A percentile compares a stretch with the other conserved stretches of the same genome.
Evolutionary conservation across 805 yeast genomes (phyloP).

Genomic region (Tetrapisispora namnaoensis): DNA sequence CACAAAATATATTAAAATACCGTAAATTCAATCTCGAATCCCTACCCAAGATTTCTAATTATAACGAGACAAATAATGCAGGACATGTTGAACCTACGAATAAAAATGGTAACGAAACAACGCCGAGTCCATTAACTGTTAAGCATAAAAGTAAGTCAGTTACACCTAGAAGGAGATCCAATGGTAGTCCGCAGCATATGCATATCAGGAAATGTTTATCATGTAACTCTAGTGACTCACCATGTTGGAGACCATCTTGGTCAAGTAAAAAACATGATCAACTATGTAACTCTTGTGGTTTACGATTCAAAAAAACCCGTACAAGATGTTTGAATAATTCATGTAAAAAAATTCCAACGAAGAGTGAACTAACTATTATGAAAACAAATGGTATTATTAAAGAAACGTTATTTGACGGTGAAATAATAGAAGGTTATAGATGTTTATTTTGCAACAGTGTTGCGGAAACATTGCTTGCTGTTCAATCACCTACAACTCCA

Average conservation of each 20-base stretch:
- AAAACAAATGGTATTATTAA: slow-evolving; percentile 49
- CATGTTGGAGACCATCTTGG: slow-evolving; percentile 99
- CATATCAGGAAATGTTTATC: slow-evolving; percentile 65
- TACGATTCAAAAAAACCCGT: slow-evolving; percentile 87
- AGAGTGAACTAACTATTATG: slow-evolving; percentile 91
- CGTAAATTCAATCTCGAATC: slow-evolving; percentile 17
- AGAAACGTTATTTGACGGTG: slow-evolving; percentile 20
- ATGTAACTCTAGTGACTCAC: slow-evolving; percentile 83
- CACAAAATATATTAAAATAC: slow-evolving; percentile 8
- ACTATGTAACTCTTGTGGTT: slow-evolving; percentile 91
- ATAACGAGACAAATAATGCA: neutral
- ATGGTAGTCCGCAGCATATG: neutral
- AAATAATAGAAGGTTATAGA: slow-evolving; percentile 30
- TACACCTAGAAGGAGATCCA: slow-evolving; percentile 5
- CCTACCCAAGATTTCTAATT: slow-evolving; percentile 6
- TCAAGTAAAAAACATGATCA: slow-evolving; percentile 74
- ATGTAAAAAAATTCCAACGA: slow-evolving; percentile 89
- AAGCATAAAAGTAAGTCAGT: slow-evolving; percentile 2
- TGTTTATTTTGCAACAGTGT: slow-evolving; percentile 39
- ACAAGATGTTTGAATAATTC: slow-evolving; percentile 71
- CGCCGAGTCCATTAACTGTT: neutral
- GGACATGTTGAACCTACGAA: neutral
- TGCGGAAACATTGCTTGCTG: slow-evolving; percentile 14
- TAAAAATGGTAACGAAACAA: slow-evolving; percentile 1
- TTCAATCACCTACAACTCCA: neutral